These are phyloP conservation scores for Penicillium mononematosum DNA, from an alignment of 495 filamentous ascomycete species.

Conservation along the genomic window DNA sequence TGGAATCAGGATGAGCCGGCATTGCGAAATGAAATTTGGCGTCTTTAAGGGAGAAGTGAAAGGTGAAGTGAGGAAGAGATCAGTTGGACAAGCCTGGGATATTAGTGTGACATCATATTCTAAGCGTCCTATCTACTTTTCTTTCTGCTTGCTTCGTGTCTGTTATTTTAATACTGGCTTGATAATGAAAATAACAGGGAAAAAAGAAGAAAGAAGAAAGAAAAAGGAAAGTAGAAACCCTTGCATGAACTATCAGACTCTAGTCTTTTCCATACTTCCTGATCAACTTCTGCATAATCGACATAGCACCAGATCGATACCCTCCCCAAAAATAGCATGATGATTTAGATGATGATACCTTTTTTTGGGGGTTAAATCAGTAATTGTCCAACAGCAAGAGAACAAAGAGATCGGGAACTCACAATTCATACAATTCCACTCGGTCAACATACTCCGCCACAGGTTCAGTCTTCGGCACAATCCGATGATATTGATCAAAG, in stretches of 20 bases:
- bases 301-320: conserved; percentile 69
- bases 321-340: conserved; percentile 79
- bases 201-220: no score
- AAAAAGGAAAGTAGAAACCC: neutral
- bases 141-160: no score
- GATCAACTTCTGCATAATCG: conserved; percentile 69
- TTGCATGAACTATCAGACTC: neutral
- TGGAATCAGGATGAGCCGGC: conserved; percentile 40
- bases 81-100: neutral
- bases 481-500: conserved; percentile 69
- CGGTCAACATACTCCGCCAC: conserved; percentile 82
- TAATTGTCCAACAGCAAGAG: neutral
- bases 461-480: conserved; percentile 78
- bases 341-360: conserved; percentile 93
- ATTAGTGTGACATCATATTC: neutral
- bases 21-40: conserved; percentile 9
- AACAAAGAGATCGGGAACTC: conserved; percentile 28
- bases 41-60: neutral
- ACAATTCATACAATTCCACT: conserved; percentile 77
- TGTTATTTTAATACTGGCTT: neutral
- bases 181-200: neutral
- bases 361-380: neutral
- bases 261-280: conserved; percentile 57
- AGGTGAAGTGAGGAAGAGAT: neutral
- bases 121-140: no score